Percentiles rank a stretch among this genome's conserved stretches.
phyloP scores from a whole-genome alignment of 2,329 filamentous ascomycete genomes.

The Hypoxylon sp. region DNA sequence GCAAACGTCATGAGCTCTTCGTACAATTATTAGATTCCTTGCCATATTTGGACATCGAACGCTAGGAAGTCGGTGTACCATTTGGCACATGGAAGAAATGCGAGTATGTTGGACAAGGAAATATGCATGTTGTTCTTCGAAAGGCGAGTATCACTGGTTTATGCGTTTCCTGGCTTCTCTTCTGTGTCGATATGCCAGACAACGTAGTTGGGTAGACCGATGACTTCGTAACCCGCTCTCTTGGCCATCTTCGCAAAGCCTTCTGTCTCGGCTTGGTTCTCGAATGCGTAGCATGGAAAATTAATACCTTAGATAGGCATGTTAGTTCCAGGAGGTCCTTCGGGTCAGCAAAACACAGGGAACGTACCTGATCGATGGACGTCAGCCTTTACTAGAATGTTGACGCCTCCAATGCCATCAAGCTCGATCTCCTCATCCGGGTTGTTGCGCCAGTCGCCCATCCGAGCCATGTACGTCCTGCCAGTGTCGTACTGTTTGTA shows the following conservation, averaged over 20 bases:
- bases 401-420: conserved; percentile 96
- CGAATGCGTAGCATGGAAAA: conserved; percentile 95
- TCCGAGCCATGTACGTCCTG: conserved; percentile 86
- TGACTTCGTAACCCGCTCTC: conserved; percentile 90
- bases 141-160: conserved; percentile 39
- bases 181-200: conserved; percentile 99
- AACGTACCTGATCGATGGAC: conserved; percentile 89
- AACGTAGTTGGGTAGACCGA: conserved; percentile 95
- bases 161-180: conserved; percentile 87
- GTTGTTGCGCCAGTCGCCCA: conserved; percentile 93
- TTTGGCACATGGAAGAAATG: conserved; percentile 46
- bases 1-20: conserved; percentile 46
- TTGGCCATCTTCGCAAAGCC: conserved; percentile 99
- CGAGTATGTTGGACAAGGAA: conserved; percentile 42
- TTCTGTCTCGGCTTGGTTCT: conserved; percentile 99
- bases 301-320: conserved; percentile 86
- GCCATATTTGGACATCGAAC: conserved; percentile 43
- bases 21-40: conserved; percentile 51
- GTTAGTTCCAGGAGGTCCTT: conserved; percentile 23
- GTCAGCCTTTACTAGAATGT: conserved; percentile 97
- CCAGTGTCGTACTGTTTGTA: conserved; percentile 95
- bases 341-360: background rate
- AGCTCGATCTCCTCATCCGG: conserved; percentile 93
- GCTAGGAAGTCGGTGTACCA: conserved; percentile 39
- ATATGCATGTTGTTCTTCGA: conserved; percentile 33